These are phyloP conservation scores for Boletus semigastroideus DNA, from an alignment of 1,284 basidiomycete genomes.

Conservation along the genomic window DNA sequence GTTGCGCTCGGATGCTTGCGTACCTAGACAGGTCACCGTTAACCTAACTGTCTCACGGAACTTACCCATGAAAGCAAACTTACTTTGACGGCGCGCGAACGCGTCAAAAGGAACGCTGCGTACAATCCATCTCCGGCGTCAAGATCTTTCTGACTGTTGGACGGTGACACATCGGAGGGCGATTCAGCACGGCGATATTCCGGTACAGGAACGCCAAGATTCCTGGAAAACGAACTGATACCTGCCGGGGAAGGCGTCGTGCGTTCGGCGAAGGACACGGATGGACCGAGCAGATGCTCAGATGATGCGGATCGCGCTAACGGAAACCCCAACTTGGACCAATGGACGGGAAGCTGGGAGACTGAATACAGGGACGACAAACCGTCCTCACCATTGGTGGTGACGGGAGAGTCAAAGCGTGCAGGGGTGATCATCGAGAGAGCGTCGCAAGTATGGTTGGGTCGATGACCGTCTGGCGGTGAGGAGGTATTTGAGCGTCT, in stretches of 20 bases:
- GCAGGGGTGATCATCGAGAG: constrained; percentile 22
- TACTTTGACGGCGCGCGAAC: constrained; percentile 52
- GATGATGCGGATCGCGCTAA: constrained; percentile 1
- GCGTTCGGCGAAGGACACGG: constrained; percentile 8
- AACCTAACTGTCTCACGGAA: neutral
- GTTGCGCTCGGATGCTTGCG: constrained; percentile 25
- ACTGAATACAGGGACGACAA: constrained; percentile 6
- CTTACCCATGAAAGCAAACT: constrained; percentile 20
- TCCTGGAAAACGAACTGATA: constrained; percentile 2
- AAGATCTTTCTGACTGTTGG: constrained; percentile 32
- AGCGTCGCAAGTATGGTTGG: constrained; percentile 1
- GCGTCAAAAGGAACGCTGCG: constrained; percentile 46
- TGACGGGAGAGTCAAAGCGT: constrained; percentile 14
- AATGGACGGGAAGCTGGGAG: neutral
- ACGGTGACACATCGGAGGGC: constrained; percentile 35
- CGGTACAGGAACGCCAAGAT: constrained; percentile 7
- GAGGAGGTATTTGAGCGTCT: constrained; percentile 30
- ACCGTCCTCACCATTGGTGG: constrained; percentile 21
- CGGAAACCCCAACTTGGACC: constrained; percentile 6
- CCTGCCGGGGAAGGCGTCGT: neutral
- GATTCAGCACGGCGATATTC: constrained; percentile 8
- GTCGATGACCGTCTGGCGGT: neutral
- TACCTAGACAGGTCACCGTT: constrained; percentile 12
- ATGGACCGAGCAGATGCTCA: constrained; percentile 7
- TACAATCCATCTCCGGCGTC: constrained; percentile 21